phyloP scores from a whole-genome alignment of 495 filamentous ascomycete species.

The Saxophila tyrrhenica region DNA sequence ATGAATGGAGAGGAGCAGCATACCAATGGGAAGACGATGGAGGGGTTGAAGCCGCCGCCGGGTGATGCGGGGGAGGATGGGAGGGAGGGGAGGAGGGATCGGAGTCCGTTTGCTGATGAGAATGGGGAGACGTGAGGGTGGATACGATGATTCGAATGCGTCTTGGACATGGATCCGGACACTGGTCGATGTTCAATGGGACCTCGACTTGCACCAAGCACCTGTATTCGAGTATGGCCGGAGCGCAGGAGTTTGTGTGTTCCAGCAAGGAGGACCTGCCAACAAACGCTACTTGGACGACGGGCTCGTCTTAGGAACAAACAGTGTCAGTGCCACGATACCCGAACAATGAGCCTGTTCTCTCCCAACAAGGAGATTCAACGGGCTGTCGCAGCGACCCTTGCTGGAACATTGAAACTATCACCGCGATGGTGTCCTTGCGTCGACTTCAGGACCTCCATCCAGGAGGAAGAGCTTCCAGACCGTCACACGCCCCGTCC shows the following conservation, averaged over 20 bases:
- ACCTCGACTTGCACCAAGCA: neutral
- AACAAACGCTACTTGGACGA: too few relatives aligned
- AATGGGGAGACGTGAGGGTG: slow-evolving; percentile 5
- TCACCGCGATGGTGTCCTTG: neutral
- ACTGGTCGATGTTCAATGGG: too few relatives aligned
- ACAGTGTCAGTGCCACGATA: too few relatives aligned
- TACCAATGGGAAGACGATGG: neutral
- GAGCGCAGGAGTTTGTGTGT: neutral
- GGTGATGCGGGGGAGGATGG: slow-evolving; percentile 1
- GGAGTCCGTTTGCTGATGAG: slow-evolving; percentile 17
- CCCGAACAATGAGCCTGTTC: too few relatives aligned
- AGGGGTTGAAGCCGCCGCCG: slow-evolving; percentile 9
- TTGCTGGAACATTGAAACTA: neutral
- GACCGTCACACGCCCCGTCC: neutral
- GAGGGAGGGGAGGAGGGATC: neutral
- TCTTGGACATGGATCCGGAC: too few relatives aligned
- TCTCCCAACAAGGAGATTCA: too few relatives aligned
- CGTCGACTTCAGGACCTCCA: too few relatives aligned
- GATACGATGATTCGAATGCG: neutral
- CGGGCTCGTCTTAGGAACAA: too few relatives aligned
- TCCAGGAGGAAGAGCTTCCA: too few relatives aligned
- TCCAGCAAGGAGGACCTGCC: neutral
- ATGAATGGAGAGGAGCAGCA: neutral
- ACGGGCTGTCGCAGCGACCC: too few relatives aligned
- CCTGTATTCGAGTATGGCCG: neutral